Conservation (phyloP, 1,284 basidiomycete species). For the Ustilago vetiveriae region DNA sequence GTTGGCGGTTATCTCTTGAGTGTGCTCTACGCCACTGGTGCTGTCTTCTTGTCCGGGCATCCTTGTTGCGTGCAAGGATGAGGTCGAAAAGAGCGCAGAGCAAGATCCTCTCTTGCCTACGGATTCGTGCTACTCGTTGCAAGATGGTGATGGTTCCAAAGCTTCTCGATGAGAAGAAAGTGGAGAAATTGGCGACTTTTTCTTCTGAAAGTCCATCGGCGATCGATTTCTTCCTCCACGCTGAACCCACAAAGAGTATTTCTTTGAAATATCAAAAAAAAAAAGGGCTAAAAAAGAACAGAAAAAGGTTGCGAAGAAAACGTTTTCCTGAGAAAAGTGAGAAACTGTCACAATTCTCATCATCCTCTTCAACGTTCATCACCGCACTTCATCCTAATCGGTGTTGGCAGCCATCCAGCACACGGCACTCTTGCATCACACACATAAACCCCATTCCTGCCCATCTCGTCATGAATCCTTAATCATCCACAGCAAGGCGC, state of each 20-base stretch:
- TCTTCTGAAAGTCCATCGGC: not conserved
- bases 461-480: too few species aligned
- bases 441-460: too few species aligned
- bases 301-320: constrained; percentile 32
- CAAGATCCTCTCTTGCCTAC: too few species aligned
- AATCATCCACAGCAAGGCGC: too few species aligned
- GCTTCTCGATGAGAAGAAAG: constrained; percentile 9
- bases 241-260: not conserved
- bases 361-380: not conserved
- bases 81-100: too few species aligned
- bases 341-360: constrained; percentile 3
- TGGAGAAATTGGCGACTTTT: constrained; percentile 6
- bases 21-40: too few species aligned
- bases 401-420: not conserved
- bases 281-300: not conserved
- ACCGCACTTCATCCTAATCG: not conserved
- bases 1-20: constrained; percentile 3
- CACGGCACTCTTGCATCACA: not conserved
- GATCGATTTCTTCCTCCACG: constrained; percentile 26
- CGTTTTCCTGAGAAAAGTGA: constrained; percentile 9
- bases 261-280: not conserved
- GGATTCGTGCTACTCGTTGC: constrained; percentile 1
- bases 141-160: not conserved
- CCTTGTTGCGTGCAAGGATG: too few species aligned
- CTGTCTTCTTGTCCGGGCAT: constrained; percentile 13